A percentile compares a stretch with the other conserved stretches of the same genome.
These are phyloP conservation scores for Lunasporangiospora selenospora DNA, from an alignment of 192 early-diverging fungal genomes.

Conservation along the genomic window DNA sequence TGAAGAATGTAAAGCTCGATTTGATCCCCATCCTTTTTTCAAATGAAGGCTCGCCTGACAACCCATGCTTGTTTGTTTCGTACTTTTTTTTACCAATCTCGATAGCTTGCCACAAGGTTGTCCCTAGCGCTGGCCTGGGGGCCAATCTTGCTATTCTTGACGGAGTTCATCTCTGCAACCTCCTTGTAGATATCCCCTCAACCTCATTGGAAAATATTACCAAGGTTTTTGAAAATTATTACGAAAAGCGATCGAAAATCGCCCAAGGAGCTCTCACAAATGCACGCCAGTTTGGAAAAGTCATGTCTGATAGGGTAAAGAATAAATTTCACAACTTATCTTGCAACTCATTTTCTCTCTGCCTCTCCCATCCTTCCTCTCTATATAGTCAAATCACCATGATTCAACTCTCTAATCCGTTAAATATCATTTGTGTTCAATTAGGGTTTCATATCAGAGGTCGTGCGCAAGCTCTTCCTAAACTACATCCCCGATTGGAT, in stretches of 20 bases:
- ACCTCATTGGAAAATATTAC: slow-evolving; percentile 1
- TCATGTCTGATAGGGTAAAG: slow-evolving; percentile 19
- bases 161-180: slow-evolving; percentile 23
- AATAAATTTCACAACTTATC: no score
- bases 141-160: slow-evolving; percentile 21
- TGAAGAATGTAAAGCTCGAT: no score
- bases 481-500: slow-evolving; percentile 17
- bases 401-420: no score
- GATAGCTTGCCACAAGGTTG: slow-evolving; percentile 26
- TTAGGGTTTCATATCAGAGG: slow-evolving; percentile 8
- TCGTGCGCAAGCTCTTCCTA: slow-evolving; percentile 39
- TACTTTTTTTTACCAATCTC: no score
- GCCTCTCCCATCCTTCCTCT: no score
- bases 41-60: no score
- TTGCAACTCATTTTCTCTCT: no score
- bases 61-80: no score
- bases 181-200: slow-evolving; percentile 8
- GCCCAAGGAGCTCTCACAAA: slow-evolving; percentile 10
- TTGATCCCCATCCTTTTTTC: no score
- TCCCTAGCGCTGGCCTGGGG: slow-evolving; percentile 22
- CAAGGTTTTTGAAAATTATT: slow-evolving; percentile 11
- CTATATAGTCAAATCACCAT: no score
- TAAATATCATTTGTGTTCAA: no score
- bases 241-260: slow-evolving; percentile 10
- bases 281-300: slow-evolving; percentile 17